These are phyloP conservation scores for Talaromyces sp. DNA, from an alignment of 2,329 filamentous ascomycete genomes.

Conservation along the genomic window DNA sequence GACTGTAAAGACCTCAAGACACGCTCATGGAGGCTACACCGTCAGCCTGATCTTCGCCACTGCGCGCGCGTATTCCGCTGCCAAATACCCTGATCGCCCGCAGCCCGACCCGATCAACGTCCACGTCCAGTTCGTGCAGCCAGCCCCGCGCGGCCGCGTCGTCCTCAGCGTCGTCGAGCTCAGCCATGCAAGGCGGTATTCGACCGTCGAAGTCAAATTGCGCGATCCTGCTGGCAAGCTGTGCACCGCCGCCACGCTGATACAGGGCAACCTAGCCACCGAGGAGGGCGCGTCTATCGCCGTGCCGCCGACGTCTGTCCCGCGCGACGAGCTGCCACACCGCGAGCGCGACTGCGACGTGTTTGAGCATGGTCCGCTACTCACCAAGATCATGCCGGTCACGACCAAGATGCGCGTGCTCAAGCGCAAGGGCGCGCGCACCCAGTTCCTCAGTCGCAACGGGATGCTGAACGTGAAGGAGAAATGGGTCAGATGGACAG, in stretches of 20 bases:
- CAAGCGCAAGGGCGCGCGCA: slow-evolving; percentile 4
- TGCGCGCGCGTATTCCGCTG: slow-evolving; percentile 6
- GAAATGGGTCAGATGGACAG: slow-evolving; percentile 6
- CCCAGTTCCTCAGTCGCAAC: slow-evolving; percentile 6
- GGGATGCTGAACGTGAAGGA: slow-evolving; percentile 8
- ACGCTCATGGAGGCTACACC: slow-evolving; percentile 9
- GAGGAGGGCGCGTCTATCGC: slow-evolving; percentile 3
- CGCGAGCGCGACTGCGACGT: slow-evolving; percentile 4
- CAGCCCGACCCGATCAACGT: slow-evolving; percentile 10
- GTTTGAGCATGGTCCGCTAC: neutral
- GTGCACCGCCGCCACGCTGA: slow-evolving; percentile 8
- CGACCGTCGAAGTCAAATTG: slow-evolving; percentile 10
- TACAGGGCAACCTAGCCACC: slow-evolving; percentile 9
- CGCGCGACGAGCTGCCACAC: slow-evolving; percentile 3
- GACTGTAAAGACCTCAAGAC: neutral
- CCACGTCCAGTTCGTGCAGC: slow-evolving; percentile 9
- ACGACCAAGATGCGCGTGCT: slow-evolving; percentile 4
- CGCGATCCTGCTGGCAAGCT: slow-evolving; percentile 1
- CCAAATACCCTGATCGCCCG: slow-evolving; percentile 7
- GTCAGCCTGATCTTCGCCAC: slow-evolving; percentile 10
- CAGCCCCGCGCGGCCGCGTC: slow-evolving; percentile 6
- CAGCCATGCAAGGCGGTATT: slow-evolving; percentile 7
- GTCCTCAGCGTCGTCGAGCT: slow-evolving; percentile 6
- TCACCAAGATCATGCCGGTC: slow-evolving; percentile 8
- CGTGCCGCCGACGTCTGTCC: slow-evolving; percentile 3